phyloP scores from a whole-genome alignment of 2,329 filamentous ascomycete species.

The Pezicula radicicola region DNA sequence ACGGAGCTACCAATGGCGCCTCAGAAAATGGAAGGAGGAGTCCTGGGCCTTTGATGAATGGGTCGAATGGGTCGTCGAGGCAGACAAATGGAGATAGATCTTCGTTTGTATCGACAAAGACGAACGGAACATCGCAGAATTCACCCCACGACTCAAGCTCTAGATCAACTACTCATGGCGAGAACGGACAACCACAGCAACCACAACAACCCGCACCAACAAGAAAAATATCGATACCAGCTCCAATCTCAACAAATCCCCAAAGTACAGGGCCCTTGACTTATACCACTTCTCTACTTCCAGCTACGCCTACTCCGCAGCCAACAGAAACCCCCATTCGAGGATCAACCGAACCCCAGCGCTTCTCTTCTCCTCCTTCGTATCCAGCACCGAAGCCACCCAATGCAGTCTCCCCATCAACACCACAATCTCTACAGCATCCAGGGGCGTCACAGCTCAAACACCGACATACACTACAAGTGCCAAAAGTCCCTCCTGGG shows the following conservation, averaged over 20 bases:
- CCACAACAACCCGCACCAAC: background rate
- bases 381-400: slow-evolving; percentile 48
- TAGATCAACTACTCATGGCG: slow-evolving; percentile 18
- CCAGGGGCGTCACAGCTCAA: slow-evolving; percentile 59
- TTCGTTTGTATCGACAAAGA: slow-evolving; percentile 25
- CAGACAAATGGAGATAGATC: slow-evolving; percentile 22
- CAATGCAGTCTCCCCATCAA: slow-evolving; percentile 46
- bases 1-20: slow-evolving; percentile 21
- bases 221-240: slow-evolving; percentile 16
- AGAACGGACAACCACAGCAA: slow-evolving; percentile 10
- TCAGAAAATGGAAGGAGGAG: slow-evolving; percentile 27
- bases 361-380: slow-evolving; percentile 63
- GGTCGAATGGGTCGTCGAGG: slow-evolving; percentile 17
- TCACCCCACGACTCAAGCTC: slow-evolving; percentile 8
- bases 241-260: slow-evolving; percentile 23
- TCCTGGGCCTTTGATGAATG: slow-evolving; percentile 20
- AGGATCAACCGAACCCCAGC: slow-evolving; percentile 39
- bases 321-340: slow-evolving; percentile 20
- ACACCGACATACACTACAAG: slow-evolving; percentile 85
- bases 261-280: slow-evolving; percentile 29
- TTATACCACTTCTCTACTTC: slow-evolving; percentile 24
- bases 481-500: slow-evolving; percentile 63
- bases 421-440: slow-evolving; percentile 34
- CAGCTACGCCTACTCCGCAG: slow-evolving; percentile 17
- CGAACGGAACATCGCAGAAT: slow-evolving; percentile 21